Conservation (phyloP, 192 early-diverging fungal genomes). For the Gryganskiella cystojenkinii region DNA sequence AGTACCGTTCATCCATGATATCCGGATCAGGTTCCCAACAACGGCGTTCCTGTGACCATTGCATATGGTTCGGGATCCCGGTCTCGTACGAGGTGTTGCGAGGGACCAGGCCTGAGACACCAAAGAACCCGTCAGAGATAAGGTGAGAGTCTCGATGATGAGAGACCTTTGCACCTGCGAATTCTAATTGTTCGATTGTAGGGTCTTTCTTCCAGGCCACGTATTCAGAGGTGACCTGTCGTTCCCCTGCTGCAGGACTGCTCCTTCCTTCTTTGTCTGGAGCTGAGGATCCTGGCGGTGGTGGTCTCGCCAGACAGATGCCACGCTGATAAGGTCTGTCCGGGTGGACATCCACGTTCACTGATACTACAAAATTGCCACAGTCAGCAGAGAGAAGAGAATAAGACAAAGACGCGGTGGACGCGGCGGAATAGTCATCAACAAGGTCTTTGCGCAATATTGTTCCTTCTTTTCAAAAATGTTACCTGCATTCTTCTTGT, state of each 20-base stretch:
- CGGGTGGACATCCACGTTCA: slow-evolving; percentile 35
- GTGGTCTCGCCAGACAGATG: slow-evolving; percentile 9
- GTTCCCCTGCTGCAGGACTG: not conserved
- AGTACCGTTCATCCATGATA: slow-evolving; percentile 50
- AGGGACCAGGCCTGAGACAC: slow-evolving; percentile 33
- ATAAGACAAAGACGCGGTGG: not conserved
- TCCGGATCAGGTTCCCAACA: slow-evolving; percentile 29
- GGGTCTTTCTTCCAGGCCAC: slow-evolving; percentile 43
- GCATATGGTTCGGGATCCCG: slow-evolving; percentile 37
- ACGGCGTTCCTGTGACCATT: slow-evolving; percentile 8
- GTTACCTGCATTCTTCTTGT: slow-evolving; percentile 11
- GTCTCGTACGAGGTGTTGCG: slow-evolving; percentile 49
- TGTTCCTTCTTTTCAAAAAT: not conserved
- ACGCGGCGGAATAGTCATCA: no score
- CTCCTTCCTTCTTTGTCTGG: not conserved
- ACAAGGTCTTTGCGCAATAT: no score
- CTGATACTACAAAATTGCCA: not conserved
- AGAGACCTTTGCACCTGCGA: slow-evolving; percentile 28
- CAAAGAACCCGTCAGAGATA: slow-evolving; percentile 40
- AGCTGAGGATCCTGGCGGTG: not conserved
- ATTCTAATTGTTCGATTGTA: slow-evolving; percentile 26
- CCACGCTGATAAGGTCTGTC: slow-evolving; percentile 50
- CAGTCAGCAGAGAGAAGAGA: not conserved
- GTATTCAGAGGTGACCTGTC: slow-evolving; percentile 3
- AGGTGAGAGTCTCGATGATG: slow-evolving; percentile 3